Conservation (phyloP, 2,329 filamentous ascomycete genomes). For the Colletotrichum scovillei region DNA sequence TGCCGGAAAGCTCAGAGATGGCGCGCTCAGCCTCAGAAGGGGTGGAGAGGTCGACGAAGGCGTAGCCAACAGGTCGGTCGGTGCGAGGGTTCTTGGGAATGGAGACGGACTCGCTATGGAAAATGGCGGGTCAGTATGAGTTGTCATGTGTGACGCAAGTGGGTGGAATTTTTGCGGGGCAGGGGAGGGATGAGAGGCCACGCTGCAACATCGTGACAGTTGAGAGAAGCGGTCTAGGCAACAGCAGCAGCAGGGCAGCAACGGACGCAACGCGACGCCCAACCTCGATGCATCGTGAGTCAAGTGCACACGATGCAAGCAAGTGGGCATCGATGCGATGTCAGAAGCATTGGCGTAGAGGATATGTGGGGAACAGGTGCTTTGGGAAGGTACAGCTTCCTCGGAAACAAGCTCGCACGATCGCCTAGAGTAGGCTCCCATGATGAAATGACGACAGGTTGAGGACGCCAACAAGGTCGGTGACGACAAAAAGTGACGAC, state of each 20-base stretch:
- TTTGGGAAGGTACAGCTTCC: background rate
- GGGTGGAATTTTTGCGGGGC: conserved; percentile 34
- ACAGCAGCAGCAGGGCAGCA: background rate
- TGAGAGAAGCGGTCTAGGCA: conserved; percentile 24
- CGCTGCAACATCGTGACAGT: conserved; percentile 27
- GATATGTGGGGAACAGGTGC: background rate
- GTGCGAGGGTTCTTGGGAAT: conserved; percentile 99
- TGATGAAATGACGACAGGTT: background rate
- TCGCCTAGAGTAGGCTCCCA: conserved; percentile 3
- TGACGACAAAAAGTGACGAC: background rate
- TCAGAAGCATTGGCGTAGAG: background rate
- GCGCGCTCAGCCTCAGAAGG: conserved; percentile 95
- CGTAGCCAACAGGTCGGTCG: conserved; percentile 97
- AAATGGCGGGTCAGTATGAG: conserved; percentile 36
- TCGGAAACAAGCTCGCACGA: background rate
- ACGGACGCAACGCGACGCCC: background rate
- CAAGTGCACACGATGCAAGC: background rate
- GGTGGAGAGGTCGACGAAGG: conserved; percentile 97
- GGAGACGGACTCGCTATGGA: conserved; percentile 90
- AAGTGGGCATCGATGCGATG: background rate
- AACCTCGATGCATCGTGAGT: background rate
- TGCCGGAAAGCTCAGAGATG: conserved; percentile 94
- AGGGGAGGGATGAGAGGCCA: conserved; percentile 31
- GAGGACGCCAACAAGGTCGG: background rate
- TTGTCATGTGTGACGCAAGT: conserved; percentile 34